phyloP scores from a whole-genome alignment of 2,329 filamentous ascomycete genomes.

The Didymella pomorum region DNA sequence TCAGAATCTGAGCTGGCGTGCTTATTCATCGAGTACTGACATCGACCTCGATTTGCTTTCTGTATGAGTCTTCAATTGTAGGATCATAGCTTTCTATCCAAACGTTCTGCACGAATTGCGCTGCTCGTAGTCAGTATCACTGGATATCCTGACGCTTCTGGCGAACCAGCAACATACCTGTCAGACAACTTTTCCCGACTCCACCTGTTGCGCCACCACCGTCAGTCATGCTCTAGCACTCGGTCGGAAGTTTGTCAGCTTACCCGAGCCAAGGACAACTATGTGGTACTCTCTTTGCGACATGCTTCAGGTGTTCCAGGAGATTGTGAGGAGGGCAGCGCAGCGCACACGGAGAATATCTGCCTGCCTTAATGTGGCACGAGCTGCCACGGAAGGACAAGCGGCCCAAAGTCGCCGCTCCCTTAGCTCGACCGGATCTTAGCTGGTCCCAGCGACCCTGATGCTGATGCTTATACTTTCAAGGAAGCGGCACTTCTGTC shows the following conservation, averaged over 20 bases:
- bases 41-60: constrained; percentile 75
- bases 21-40: constrained; percentile 62
- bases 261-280: constrained; percentile 54
- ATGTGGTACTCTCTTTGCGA: constrained; percentile 55
- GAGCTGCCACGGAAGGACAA: constrained; percentile 44
- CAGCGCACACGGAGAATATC: constrained; percentile 23
- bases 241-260: constrained; percentile 30
- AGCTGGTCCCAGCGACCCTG: constrained; percentile 27
- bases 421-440: constrained; percentile 36
- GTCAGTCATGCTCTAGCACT: constrained; percentile 35
- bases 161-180: constrained; percentile 65
- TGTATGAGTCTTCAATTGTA: constrained; percentile 69
- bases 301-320: constrained; percentile 37
- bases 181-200: constrained; percentile 91
- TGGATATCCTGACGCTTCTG: not conserved
- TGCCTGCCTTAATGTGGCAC: constrained; percentile 35
- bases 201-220: constrained; percentile 66
- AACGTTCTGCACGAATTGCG: constrained; percentile 92
- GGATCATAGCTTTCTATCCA: constrained; percentile 82
- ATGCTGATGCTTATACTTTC: constrained; percentile 30
- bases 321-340: constrained; percentile 23
- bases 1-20: constrained; percentile 20
- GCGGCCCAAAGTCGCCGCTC: constrained; percentile 38
- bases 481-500: constrained; percentile 26
- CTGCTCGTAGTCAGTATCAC: constrained; percentile 49